Evolutionary conservation across 306 rosid species (phyloP).

Genomic region (Clitoria ternatea): DNA sequence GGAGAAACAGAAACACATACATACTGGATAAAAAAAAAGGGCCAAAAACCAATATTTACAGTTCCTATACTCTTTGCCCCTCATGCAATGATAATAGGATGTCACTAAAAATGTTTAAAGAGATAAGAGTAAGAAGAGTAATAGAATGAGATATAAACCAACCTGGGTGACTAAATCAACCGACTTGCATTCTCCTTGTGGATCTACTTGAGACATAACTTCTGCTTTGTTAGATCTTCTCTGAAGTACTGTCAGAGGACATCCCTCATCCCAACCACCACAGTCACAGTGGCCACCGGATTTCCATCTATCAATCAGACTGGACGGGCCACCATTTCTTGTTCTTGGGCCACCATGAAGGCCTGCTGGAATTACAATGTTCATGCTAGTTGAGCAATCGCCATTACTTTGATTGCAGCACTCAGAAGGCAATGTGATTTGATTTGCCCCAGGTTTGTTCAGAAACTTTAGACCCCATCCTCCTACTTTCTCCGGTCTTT

Average conservation of each 20-base stretch:
- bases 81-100: neutral
- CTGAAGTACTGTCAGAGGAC: slow-evolving; percentile 74
- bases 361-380: slow-evolving; percentile 80
- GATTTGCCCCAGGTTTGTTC: slow-evolving; percentile 50
- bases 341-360: slow-evolving; percentile 86
- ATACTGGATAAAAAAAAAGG: neutral
- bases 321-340: slow-evolving; percentile 76
- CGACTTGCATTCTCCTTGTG: slow-evolving; percentile 58
- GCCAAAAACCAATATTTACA: neutral
- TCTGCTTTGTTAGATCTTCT: slow-evolving; percentile 42
- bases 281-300: slow-evolving; percentile 88
- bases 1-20: slow-evolving; percentile 1
- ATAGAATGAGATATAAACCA: slow-evolving; percentile 9
- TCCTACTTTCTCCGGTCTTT: slow-evolving; percentile 45
- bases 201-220: slow-evolving; percentile 32
- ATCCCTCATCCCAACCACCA: slow-evolving; percentile 99
- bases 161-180: slow-evolving; percentile 68
- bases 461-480: slow-evolving; percentile 99
- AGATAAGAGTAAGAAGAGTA: neutral
- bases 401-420: slow-evolving; percentile 40
- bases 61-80: neutral
- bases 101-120: slow-evolving; percentile 4
- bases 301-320: slow-evolving; percentile 85
- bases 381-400: slow-evolving; percentile 62
- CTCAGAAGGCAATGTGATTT: slow-evolving; percentile 30